phyloP scores from a whole-genome alignment of 202 grass and related monocot genomes.

The Sporobolus alterniflorus region DNA sequence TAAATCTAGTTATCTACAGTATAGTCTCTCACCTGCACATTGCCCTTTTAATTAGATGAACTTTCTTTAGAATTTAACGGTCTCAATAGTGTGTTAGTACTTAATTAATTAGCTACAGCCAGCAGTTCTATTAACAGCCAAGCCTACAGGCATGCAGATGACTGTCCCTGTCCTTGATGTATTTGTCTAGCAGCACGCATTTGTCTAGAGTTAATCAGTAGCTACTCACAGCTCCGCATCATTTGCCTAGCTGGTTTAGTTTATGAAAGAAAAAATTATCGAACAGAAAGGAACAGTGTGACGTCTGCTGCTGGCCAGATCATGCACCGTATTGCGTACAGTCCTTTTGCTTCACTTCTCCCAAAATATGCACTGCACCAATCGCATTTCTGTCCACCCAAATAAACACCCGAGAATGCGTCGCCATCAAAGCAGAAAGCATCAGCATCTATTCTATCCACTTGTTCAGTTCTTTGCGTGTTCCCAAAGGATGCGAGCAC shows the following conservation, averaged over 20 bases:
- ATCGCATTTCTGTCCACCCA: slow-evolving; percentile 25
- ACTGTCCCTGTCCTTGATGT: neutral
- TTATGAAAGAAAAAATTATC: neutral
- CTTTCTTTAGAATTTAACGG: too few species aligned
- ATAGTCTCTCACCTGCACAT: too few species aligned
- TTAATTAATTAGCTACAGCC: too few species aligned
- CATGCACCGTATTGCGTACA: too few species aligned
- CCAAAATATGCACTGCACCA: slow-evolving; percentile 43
- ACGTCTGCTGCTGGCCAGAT: slow-evolving; percentile 9
- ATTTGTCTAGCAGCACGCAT: neutral
- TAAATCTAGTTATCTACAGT: too few species aligned
- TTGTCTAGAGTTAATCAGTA: neutral
- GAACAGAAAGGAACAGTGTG: neutral
- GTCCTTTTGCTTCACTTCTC: slow-evolving; percentile 83
- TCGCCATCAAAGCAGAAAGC: slow-evolving; percentile 40
- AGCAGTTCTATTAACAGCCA: too few species aligned
- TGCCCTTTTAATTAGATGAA: too few species aligned
- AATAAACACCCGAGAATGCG: slow-evolving; percentile 52
- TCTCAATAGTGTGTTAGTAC: too few species aligned
- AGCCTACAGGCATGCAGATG: too few species aligned
- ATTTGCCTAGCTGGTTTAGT: neutral
- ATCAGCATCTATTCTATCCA: slow-evolving; percentile 38
- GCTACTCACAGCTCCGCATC: neutral
- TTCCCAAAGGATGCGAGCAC: slow-evolving; percentile 27
- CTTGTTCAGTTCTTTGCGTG: slow-evolving; percentile 52